These are phyloP conservation scores for Lippia alba DNA, from an alignment of 305 asterid species.

Conservation along the genomic window DNA sequence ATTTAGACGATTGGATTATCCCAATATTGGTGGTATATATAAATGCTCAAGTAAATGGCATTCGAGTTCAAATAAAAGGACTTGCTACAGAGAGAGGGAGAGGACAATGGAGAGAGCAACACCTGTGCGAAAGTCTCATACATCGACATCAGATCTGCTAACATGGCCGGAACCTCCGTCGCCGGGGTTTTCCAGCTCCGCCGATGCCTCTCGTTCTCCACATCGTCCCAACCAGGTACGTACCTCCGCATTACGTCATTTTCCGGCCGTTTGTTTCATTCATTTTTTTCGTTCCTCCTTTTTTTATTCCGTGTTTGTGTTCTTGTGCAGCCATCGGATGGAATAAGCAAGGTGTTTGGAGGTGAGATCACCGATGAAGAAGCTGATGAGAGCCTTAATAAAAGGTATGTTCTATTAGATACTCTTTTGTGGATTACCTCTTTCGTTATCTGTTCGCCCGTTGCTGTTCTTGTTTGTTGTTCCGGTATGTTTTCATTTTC, in stretches of 20 bases:
- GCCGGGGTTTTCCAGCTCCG: conserved; percentile 38
- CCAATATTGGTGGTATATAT: no score
- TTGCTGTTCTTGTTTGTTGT: not conserved
- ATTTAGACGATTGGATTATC: no score
- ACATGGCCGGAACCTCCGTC: conserved; percentile 60
- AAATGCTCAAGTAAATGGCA: not conserved
- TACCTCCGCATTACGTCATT: conserved; percentile 27
- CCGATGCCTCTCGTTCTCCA: conserved; percentile 38
- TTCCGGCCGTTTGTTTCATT: not conserved
- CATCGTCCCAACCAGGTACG: conserved; percentile 59
- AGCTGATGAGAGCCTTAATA: conserved; percentile 85
- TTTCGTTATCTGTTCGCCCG: not conserved
- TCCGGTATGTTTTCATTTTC: not conserved
- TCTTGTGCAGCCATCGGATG: conserved; percentile 62
- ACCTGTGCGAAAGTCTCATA: conserved; percentile 60
- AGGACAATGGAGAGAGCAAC: conserved; percentile 59
- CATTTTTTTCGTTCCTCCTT: not conserved
- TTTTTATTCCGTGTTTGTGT: not conserved
- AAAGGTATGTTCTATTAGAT: conserved; percentile 46
- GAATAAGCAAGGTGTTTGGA: conserved; percentile 82
- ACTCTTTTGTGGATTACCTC: not conserved
- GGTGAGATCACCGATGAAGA: conserved; percentile 92
- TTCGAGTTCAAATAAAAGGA: not conserved
- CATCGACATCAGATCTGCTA: conserved; percentile 67
- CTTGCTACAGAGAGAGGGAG: conserved; percentile 15